Percentiles rank a stretch among this genome's conserved stretches.
Evolutionary conservation across 208 protist genomes (phyloP).

Genomic region (Acanthamoeba divionensis): DNA sequence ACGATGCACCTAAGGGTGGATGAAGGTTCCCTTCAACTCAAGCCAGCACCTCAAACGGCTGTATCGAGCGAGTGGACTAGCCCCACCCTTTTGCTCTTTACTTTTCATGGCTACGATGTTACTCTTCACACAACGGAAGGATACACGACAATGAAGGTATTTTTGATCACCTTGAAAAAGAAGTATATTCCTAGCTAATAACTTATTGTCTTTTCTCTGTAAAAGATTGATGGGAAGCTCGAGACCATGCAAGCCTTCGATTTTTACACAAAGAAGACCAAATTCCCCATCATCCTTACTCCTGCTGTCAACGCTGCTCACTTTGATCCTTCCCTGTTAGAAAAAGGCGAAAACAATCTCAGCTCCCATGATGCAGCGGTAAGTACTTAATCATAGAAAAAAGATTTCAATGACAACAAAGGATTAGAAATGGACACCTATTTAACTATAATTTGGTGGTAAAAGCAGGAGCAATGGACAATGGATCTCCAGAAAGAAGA

Average conservation of each 20-base stretch:
- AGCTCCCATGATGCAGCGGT: neutral
- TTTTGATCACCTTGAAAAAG: neutral
- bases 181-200: neutral
- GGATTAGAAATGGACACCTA: too few species aligned
- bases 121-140: neutral
- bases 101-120: neutral
- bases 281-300: neutral
- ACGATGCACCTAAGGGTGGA: neutral
- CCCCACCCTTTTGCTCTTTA: neutral
- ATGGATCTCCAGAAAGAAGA: neutral
- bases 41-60: neutral
- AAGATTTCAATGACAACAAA: neutral
- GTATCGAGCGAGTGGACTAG: neutral
- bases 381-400: neutral
- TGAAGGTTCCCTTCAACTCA: constrained; percentile 10
- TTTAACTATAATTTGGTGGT: too few species aligned
- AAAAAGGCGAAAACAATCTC: neutral
- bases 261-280: constrained; percentile 29
- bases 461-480: neutral
- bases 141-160: neutral
- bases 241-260: constrained; percentile 6
- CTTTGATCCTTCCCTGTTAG: neutral
- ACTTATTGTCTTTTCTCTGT: neutral
- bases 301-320: neutral
- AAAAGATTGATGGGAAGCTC: neutral